phyloP scores from a whole-genome alignment of 208 protist genomes.

The Trypanosoma scelopori region DNA sequence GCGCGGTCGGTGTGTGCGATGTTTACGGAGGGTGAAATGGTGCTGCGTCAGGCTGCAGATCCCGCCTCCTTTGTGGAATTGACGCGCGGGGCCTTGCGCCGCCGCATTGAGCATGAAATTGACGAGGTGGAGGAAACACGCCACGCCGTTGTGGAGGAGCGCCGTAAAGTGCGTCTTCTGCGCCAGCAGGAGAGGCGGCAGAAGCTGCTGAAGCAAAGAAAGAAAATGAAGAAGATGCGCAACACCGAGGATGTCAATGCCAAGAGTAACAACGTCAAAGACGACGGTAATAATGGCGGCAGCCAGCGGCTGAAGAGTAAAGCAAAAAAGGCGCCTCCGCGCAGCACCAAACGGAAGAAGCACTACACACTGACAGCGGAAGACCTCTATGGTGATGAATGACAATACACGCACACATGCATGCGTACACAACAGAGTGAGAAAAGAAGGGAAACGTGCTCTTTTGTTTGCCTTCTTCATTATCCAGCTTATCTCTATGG shows the following conservation, averaged over 20 bases:
- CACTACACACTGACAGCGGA: constrained; percentile 77
- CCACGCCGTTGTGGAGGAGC: constrained; percentile 53
- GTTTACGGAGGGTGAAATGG: constrained; percentile 81
- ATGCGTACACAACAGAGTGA: too few relatives aligned
- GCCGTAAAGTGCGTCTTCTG: constrained; percentile 37
- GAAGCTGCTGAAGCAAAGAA: constrained; percentile 17
- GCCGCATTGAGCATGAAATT: constrained; percentile 75
- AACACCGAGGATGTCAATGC: neutral
- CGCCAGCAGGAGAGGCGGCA: constrained; percentile 20
- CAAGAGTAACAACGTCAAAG: neutral
- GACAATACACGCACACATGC: neutral
- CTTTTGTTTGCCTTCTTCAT: too few relatives aligned
- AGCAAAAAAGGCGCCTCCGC: constrained; percentile 44
- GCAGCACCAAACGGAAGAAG: constrained; percentile 86
- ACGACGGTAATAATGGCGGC: constrained; percentile 20
- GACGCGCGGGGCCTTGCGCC: constrained; percentile 46
- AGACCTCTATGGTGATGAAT: constrained; percentile 61
- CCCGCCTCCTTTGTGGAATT: constrained; percentile 47
- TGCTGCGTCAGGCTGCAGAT: constrained; percentile 64
- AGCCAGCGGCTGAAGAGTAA: constrained; percentile 22
- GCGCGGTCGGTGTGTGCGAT: constrained; percentile 68
- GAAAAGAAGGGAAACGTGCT: neutral
- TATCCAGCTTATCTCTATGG: too few relatives aligned
- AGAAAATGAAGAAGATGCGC: constrained; percentile 10
- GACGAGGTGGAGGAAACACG: constrained; percentile 72